Conservation (phyloP, 805 yeast genomes). For the Metschnikowia dekortorum region DNA sequence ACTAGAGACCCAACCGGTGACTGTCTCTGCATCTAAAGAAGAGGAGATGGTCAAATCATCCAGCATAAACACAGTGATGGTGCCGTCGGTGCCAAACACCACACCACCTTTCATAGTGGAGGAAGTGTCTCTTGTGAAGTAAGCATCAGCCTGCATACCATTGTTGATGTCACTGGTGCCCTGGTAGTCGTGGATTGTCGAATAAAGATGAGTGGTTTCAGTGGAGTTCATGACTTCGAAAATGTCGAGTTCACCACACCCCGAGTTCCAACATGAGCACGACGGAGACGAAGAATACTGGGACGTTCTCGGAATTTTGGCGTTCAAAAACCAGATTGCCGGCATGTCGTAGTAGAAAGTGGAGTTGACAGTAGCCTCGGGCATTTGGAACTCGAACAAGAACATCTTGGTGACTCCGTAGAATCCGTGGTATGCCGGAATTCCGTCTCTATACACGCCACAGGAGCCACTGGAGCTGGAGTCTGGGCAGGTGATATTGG, state of each 20-base stretch:
- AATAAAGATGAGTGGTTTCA: constrained; percentile 49
- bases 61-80: constrained; percentile 56
- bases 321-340: constrained; percentile 73
- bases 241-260: constrained; percentile 77
- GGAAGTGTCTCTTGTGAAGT: constrained; percentile 48
- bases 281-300: constrained; percentile 59
- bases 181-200: constrained; percentile 75
- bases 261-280: constrained; percentile 75
- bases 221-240: constrained; percentile 70
- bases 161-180: constrained; percentile 58
- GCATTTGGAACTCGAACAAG: constrained; percentile 66
- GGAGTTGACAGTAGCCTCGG: constrained; percentile 42
- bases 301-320: constrained; percentile 69
- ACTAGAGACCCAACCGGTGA: constrained; percentile 44
- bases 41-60: constrained; percentile 47
- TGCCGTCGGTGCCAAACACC: constrained; percentile 58
- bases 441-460: constrained; percentile 72
- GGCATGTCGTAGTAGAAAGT: constrained; percentile 54
- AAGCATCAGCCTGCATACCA: constrained; percentile 58
- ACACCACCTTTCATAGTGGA: constrained; percentile 67
- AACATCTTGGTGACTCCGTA: constrained; percentile 67
- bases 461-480: constrained; percentile 57
- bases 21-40: constrained; percentile 40
- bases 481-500: constrained; percentile 52
- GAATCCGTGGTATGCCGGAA: constrained; percentile 72